These are phyloP conservation scores for Plenodomus biglobosus DNA, from an alignment of 2,329 filamentous ascomycete species.

Conservation along the genomic window DNA sequence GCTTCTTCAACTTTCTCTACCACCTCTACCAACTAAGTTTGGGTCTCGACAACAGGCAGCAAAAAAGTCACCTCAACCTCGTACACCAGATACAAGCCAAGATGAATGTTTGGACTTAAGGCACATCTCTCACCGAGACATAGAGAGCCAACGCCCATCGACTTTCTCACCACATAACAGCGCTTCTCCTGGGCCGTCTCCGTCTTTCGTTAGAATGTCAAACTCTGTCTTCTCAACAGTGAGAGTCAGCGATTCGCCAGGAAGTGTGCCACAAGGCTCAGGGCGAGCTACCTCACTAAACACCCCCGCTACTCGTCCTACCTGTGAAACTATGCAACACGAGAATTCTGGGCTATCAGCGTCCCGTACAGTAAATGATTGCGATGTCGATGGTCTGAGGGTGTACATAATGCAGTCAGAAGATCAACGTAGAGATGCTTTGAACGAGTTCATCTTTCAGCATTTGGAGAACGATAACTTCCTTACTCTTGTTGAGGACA, in stretches of 20 bases:
- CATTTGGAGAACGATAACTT: slow-evolving; percentile 55
- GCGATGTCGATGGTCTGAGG: slow-evolving; percentile 17
- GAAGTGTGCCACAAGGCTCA: background rate
- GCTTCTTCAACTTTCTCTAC: slow-evolving; percentile 41
- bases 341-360: background rate
- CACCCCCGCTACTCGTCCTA: slow-evolving; percentile 8
- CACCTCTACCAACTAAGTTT: slow-evolving; percentile 29
- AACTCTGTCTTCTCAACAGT: slow-evolving; percentile 14
- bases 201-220: slow-evolving; percentile 6
- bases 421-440: slow-evolving; percentile 45
- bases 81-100: slow-evolving; percentile 9
- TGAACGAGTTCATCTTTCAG: slow-evolving; percentile 56
- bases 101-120: background rate
- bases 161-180: slow-evolving; percentile 8
- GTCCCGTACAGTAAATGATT: background rate
- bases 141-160: slow-evolving; percentile 7
- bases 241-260: slow-evolving; percentile 5
- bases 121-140: slow-evolving; percentile 1
- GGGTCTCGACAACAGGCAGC: slow-evolving; percentile 4
- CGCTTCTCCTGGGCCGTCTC: slow-evolving; percentile 3
- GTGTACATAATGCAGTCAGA: slow-evolving; percentile 45
- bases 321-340: slow-evolving; percentile 2
- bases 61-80: slow-evolving; percentile 8
- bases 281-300: slow-evolving; percentile 1
- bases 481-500: slow-evolving; percentile 53